phyloP scores from a whole-genome alignment of 1,284 basidiomycete species.

The Pisolithus thermaeus region DNA sequence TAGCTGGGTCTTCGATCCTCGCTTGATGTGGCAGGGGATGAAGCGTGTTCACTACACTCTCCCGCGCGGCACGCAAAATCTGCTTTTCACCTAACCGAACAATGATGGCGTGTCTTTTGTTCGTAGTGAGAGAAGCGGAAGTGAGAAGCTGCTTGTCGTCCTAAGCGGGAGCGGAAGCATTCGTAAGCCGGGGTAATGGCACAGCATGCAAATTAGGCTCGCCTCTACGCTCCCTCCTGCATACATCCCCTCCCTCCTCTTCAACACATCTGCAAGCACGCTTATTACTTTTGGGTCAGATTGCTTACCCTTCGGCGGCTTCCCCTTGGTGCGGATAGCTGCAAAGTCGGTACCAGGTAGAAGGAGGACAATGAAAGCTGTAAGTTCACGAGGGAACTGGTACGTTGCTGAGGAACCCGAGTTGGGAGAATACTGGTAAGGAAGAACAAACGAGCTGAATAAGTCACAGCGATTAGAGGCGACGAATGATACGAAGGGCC shows the following conservation, averaged over 20 bases:
- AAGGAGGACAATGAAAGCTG: constrained; percentile 72
- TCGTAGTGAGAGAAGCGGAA: constrained; percentile 25
- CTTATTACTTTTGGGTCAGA: constrained; percentile 45
- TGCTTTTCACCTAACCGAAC: constrained; percentile 81
- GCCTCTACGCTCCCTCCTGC: constrained; percentile 20
- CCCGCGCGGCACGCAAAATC: constrained; percentile 45
- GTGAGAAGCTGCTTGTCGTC: constrained; percentile 48
- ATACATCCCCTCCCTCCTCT: constrained; percentile 50
- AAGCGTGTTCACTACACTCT: constrained; percentile 15
- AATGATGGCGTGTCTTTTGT: constrained; percentile 59
- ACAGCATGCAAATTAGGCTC: background rate
- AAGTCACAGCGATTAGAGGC: background rate
- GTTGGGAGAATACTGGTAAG: background rate
- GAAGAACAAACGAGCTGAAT: constrained; percentile 17
- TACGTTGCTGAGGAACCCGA: constrained; percentile 45
- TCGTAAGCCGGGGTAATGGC: constrained; percentile 12
- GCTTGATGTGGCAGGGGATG: background rate
- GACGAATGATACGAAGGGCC: constrained; percentile 1
- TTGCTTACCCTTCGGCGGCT: constrained; percentile 68
- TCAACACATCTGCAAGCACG: constrained; percentile 45
- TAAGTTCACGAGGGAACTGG: constrained; percentile 56
- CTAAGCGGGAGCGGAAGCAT: constrained; percentile 33
- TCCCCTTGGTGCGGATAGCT: constrained; percentile 60
- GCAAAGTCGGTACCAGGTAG: constrained; percentile 60
- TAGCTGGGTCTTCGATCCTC: background rate